phyloP scores from a whole-genome alignment of 352 stramenopile genomes.

The Phytophthora niederhauseri region DNA sequence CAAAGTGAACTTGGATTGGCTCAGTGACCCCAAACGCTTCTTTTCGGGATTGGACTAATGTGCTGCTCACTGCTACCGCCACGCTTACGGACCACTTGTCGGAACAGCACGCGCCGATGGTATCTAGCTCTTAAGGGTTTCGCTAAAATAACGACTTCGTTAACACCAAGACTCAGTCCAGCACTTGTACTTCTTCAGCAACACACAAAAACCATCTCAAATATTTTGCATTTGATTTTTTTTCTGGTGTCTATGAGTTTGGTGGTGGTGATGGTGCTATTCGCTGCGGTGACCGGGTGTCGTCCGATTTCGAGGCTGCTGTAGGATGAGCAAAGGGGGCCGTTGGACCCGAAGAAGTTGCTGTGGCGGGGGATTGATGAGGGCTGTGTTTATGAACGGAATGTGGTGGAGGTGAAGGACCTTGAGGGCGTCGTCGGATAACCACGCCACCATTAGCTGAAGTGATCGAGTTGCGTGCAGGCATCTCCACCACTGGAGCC shows the following conservation, averaged over 20 bases:
- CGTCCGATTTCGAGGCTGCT: slow-evolving; percentile 31
- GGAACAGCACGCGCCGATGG: too few relatives aligned
- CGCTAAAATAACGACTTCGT: too few relatives aligned
- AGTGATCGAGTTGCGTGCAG: slow-evolving; percentile 18
- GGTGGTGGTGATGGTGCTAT: slow-evolving; percentile 6
- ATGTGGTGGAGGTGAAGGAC: slow-evolving; percentile 3
- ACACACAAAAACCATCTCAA: too few relatives aligned
- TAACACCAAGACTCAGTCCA: too few relatives aligned
- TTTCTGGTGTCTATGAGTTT: slow-evolving; percentile 20
- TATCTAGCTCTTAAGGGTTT: too few relatives aligned
- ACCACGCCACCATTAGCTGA: slow-evolving; percentile 31
- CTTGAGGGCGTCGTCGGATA: slow-evolving; percentile 27
- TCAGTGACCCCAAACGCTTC: too few relatives aligned
- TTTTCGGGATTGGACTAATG: too few relatives aligned
- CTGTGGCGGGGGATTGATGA: slow-evolving; percentile 13
- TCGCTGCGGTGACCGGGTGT: slow-evolving; percentile 31
- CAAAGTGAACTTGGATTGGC: too few relatives aligned
- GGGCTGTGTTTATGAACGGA: slow-evolving; percentile 14
- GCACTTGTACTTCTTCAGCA: too few relatives aligned
- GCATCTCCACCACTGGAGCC: slow-evolving; percentile 5
- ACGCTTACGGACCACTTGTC: too few relatives aligned
- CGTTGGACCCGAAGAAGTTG: slow-evolving; percentile 6
- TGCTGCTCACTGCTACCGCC: too few relatives aligned
- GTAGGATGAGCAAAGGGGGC: neutral
- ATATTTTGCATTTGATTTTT: slow-evolving; percentile 6